Evolutionary conservation across 2,329 filamentous ascomycete genomes (phyloP), one percentile per base, ranked within the genome.

Genomic region (Rosellinia necatrix): DNA sequence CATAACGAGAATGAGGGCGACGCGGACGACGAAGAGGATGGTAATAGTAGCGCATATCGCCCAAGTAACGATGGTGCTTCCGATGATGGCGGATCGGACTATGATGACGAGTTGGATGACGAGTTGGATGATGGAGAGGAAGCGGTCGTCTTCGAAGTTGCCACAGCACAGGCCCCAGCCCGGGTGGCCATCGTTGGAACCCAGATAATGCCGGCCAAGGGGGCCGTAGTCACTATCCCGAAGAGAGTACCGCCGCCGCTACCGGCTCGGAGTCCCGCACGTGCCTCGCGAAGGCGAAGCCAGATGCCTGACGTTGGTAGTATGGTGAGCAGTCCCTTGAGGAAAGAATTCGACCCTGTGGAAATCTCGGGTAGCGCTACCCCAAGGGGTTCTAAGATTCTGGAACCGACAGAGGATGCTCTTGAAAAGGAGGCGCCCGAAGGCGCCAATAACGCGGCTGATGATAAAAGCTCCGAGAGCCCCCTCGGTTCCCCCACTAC

Each of bases 151-250:
- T 89, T 86, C 57, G 86, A 90, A 65, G 82, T 90, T 49, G 84
- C 78, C 10, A 76, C 81, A 4, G 78, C 83, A 13, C 77, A 81
- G 17, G 80, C 84, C 58, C 80, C 81, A 13, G 75, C 84, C 13
- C 78, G 81, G 6, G 81, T 85, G 49, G 81, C 84, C 35, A 78
- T 83, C 38, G 76, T 85, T 43, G 81, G 83, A 2, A 85, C 88
- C 1, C 84, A 88, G 50, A 81, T 85, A 52, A 85, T 92, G 53
- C 80, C 82, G 25, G 88, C 85, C 34, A 88, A 90, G 68, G 90
- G 91, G 21, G 88, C 88, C 47, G 78, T 97, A 47, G 90, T 97
- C 24, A 92, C 85, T 41, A 96, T 97, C 56, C 86, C 90, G 10
- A 96, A 93, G 74, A 83, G 91, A 30, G 74, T 87, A 1, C 84